A percentile compares a stretch with the other conserved stretches of the same genome.
phyloP scores from a whole-genome alignment of 1,284 basidiomycete genomes.

The Phenoliferia sp. region DNA sequence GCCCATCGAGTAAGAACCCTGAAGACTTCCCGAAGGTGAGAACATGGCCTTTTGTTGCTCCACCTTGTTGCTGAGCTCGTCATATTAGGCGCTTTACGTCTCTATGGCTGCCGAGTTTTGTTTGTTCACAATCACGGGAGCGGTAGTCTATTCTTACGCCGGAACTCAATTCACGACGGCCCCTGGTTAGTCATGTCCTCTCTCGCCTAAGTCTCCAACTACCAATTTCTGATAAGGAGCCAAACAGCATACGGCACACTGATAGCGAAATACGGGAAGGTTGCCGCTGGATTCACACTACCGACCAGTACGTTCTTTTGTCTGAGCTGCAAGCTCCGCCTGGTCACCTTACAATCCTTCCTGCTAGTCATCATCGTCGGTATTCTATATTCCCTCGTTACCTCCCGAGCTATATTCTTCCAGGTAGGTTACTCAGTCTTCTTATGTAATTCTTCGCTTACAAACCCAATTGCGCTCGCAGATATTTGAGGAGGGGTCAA shows the following conservation, averaged over 20 bases:
- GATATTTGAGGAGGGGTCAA: constrained; percentile 46
- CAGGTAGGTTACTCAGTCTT: constrained; percentile 13
- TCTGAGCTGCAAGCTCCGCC: constrained; percentile 39
- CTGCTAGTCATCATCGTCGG: constrained; percentile 36
- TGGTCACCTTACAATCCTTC: not conserved
- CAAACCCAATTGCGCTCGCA: constrained; percentile 44
- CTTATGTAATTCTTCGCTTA: constrained; percentile 37
- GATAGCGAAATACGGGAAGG: constrained; percentile 33
- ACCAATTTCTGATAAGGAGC: too few relatives aligned
- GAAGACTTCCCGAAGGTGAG: constrained; percentile 52
- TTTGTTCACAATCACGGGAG: constrained; percentile 58
- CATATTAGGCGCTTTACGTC: constrained; percentile 41
- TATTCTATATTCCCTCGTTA: constrained; percentile 45
- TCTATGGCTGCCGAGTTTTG: constrained; percentile 54
- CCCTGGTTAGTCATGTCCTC: constrained; percentile 49
- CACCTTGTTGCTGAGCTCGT: not conserved
- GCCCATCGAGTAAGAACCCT: too few relatives aligned
- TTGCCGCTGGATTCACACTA: constrained; percentile 46
- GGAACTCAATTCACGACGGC: constrained; percentile 52
- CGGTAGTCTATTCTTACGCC: constrained; percentile 56
- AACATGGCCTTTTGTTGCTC: not conserved
- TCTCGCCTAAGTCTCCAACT: not conserved
- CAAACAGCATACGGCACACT: constrained; percentile 48
- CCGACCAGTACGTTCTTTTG: constrained; percentile 47
- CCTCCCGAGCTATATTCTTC: constrained; percentile 53